Evolutionary conservation across 106 monocot species (phyloP).

Genomic region (Dioscorea alata): DNA sequence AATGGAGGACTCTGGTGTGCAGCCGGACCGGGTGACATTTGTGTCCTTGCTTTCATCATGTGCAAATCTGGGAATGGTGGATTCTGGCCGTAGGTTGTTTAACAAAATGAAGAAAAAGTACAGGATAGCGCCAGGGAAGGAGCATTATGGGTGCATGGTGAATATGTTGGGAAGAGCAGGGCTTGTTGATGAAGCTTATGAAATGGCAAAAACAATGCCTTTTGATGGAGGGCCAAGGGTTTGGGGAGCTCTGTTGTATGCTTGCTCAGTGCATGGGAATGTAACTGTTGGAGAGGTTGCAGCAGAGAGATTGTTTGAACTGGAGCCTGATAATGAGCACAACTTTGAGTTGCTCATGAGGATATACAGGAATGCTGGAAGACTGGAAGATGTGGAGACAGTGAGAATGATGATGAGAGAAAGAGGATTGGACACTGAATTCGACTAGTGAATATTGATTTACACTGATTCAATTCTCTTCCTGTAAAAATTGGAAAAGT

Average conservation of each 20-base stretch:
- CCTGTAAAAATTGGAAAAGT: too few species aligned
- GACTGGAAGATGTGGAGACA: conserved; percentile 35
- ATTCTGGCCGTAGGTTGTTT: conserved; percentile 51
- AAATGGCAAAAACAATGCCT: conserved; percentile 28
- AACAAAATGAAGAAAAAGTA: conserved; percentile 44
- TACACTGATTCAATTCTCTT: too few species aligned
- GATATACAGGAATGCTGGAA: conserved; percentile 45
- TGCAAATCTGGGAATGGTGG: conserved; percentile 53
- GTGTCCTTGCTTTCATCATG: conserved; percentile 63
- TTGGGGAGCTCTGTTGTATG: conserved; percentile 70
- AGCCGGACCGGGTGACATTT: conserved; percentile 68
- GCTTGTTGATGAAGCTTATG: conserved; percentile 53
- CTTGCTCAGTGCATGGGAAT: conserved; percentile 62
- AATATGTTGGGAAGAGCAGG: conserved; percentile 82
- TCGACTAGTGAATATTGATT: too few species aligned
- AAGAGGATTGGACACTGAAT: conserved; percentile 40
- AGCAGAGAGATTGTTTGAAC: conserved; percentile 58
- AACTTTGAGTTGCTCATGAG: conserved; percentile 71
- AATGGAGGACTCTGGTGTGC: conserved; percentile 52
- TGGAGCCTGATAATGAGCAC: conserved; percentile 81
- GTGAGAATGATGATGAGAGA: conserved; percentile 55
- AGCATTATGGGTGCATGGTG: conserved; percentile 80
- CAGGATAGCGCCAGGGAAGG: conserved; percentile 41
- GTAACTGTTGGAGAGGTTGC: conserved; percentile 46
- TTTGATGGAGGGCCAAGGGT: conserved; percentile 46